phyloP scores from a whole-genome alignment of 805 yeast genomes.

The Sugiyamaella chiloensis region DNA sequence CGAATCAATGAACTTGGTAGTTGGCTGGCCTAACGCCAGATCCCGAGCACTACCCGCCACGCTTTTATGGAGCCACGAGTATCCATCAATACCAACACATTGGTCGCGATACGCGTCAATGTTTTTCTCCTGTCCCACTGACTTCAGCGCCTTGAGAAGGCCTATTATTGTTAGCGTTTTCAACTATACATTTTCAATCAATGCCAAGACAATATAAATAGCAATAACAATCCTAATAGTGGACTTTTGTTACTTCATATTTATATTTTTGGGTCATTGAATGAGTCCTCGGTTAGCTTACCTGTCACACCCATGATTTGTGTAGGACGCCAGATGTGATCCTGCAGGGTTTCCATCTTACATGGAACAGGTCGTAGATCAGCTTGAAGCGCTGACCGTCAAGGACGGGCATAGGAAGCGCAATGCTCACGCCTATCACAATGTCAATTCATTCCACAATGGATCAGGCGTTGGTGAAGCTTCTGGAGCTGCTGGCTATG shows the following conservation, averaged over 20 bases:
- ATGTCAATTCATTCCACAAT: conserved; percentile 4
- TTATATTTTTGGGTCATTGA: too few relatives aligned
- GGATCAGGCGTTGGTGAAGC: conserved; percentile 1
- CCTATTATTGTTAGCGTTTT: conserved; percentile 49
- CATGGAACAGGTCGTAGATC: conserved; percentile 5
- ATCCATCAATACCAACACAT: conserved; percentile 89
- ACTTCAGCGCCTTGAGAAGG: conserved; percentile 70
- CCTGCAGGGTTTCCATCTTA: neutral
- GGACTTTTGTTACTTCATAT: too few relatives aligned
- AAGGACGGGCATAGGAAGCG: conserved; percentile 23
- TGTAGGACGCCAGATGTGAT: neutral
- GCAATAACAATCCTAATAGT: too few relatives aligned
- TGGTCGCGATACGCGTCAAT: conserved; percentile 65
- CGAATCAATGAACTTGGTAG: conserved; percentile 57
- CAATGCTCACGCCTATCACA: conserved; percentile 17
- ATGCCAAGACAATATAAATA: too few relatives aligned
- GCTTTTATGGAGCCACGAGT: conserved; percentile 93
- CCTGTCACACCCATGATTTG: conserved; percentile 23
- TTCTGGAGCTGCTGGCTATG: neutral
- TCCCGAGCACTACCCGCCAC: conserved; percentile 81
- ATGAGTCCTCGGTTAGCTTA: conserved; percentile 7
- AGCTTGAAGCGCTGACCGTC: conserved; percentile 1
- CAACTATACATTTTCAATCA: too few relatives aligned
- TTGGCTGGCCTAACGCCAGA: conserved; percentile 64
- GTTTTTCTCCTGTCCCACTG: conserved; percentile 60